Evolutionary conservation across 2,329 filamentous ascomycete species (phyloP).

Genomic region (Periconia sp.): DNA sequence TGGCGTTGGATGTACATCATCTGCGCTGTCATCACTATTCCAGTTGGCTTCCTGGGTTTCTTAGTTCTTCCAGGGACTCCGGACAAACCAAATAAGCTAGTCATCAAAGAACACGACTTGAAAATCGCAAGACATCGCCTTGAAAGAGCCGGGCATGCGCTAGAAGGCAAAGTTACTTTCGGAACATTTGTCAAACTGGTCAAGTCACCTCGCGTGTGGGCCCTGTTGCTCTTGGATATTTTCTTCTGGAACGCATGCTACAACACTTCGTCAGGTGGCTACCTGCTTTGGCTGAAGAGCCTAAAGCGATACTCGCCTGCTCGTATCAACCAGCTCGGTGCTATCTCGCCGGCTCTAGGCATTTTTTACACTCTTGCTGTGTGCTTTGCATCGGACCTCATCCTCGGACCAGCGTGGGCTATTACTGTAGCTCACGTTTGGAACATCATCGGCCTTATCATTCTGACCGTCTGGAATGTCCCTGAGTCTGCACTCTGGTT

Average conservation of each 20-base stretch:
- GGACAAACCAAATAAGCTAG: constrained; percentile 55
- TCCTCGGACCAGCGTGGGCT: constrained; percentile 60
- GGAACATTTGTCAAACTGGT: constrained; percentile 27
- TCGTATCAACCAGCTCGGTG: constrained; percentile 59
- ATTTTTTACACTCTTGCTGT: constrained; percentile 63
- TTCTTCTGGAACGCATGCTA: constrained; percentile 64
- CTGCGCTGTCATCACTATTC: constrained; percentile 60
- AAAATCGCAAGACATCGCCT: constrained; percentile 55
- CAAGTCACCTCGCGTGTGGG: constrained; percentile 57
- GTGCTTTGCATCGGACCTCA: constrained; percentile 62
- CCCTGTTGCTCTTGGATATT: constrained; percentile 57
- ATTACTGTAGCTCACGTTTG: constrained; percentile 59
- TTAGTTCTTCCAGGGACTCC: constrained; percentile 60
- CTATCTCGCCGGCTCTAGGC: constrained; percentile 60
- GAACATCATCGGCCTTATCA: constrained; percentile 61
- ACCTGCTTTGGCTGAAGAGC: constrained; percentile 65
- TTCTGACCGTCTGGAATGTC: constrained; percentile 63
- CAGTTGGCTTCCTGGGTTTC: constrained; percentile 58
- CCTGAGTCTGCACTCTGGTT: constrained; percentile 62
- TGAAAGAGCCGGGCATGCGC: constrained; percentile 49
- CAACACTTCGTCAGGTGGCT: constrained; percentile 60
- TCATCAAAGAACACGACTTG: constrained; percentile 57
- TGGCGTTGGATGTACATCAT: constrained; percentile 48
- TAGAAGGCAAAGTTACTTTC: constrained; percentile 25
- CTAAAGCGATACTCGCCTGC: constrained; percentile 55